phyloP scores from a whole-genome alignment of 208 protist species.

The Blechomonas ayalai region DNA sequence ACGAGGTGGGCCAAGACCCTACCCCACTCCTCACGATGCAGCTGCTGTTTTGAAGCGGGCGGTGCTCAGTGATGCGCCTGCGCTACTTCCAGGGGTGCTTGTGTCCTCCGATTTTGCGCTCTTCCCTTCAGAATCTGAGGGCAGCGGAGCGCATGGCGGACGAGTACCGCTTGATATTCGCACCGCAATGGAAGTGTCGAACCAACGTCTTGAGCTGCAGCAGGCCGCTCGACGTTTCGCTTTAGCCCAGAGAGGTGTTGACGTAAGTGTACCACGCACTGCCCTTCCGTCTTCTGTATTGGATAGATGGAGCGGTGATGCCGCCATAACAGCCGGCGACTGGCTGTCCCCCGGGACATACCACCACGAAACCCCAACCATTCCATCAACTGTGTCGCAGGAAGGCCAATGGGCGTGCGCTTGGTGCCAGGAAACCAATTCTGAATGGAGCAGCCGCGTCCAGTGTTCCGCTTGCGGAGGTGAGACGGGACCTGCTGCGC shows the following conservation, averaged over 20 bases:
- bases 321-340: too few relatives aligned
- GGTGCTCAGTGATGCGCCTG: slow-evolving; percentile 5
- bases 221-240: slow-evolving; percentile 41
- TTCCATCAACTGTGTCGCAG: slow-evolving; percentile 4
- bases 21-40: slow-evolving; percentile 1
- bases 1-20: too few relatives aligned
- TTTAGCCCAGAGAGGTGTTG: slow-evolving; percentile 52
- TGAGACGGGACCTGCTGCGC: slow-evolving; percentile 64
- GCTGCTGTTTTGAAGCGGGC: background rate
- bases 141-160: background rate
- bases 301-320: too few relatives aligned
- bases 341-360: too few relatives aligned
- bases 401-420: slow-evolving; percentile 74
- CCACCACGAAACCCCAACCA: background rate
- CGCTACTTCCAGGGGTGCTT: slow-evolving; percentile 25
- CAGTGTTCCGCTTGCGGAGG: slow-evolving; percentile 70
- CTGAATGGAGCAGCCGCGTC: slow-evolving; percentile 51
- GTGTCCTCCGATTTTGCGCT: slow-evolving; percentile 8
- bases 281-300: background rate
- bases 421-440: slow-evolving; percentile 76
- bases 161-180: slow-evolving; percentile 28
- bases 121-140: slow-evolving; percentile 11
- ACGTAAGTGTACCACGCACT: background rate
- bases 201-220: slow-evolving; percentile 56
- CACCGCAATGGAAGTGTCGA: slow-evolving; percentile 64